Percentiles rank a stretch among this genome's conserved stretches.
phyloP scores from a whole-genome alignment of 176 grass and related monocot genomes.

The Carex scoparia region DNA sequence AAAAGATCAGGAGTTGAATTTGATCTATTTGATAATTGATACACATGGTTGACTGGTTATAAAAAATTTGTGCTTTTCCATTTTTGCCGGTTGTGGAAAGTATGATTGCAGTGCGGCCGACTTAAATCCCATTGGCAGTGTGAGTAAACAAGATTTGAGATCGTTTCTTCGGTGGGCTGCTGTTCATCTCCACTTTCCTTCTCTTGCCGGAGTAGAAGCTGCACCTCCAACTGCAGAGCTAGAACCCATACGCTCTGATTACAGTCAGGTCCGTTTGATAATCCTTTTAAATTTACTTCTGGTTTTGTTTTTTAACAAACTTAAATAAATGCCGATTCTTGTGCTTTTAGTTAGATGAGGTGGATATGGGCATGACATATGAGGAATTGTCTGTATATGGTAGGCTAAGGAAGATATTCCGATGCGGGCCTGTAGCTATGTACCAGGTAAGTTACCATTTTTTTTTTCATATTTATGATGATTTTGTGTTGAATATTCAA shows the following conservation, averaged over 20 bases:
- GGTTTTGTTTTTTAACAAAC: neutral
- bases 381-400: constrained; percentile 93
- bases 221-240: constrained; percentile 95
- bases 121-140: constrained; percentile 96
- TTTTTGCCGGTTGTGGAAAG: constrained; percentile 31
- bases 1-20: neutral
- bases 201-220: constrained; percentile 89
- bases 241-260: constrained; percentile 78
- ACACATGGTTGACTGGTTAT: neutral
- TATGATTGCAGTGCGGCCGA: constrained; percentile 98
- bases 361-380: constrained; percentile 99
- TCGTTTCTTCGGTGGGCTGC: constrained; percentile 85
- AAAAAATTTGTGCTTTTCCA: neutral
- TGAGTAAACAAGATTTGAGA: constrained; percentile 92
- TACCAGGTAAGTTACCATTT: constrained; percentile 55
- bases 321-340: neutral
- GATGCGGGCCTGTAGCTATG: constrained; percentile 92
- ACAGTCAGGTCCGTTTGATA: constrained; percentile 51
- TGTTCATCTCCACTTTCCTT: constrained; percentile 80
- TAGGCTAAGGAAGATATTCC: constrained; percentile 95
- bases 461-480: neutral
- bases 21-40: neutral
- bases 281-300: neutral
- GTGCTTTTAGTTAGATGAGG: constrained; percentile 76
- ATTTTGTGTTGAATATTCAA: neutral